Evolutionary conservation across 371 early-diverging fungal genomes (phyloP), one percentile per base, ranked within the genome.

Genomic region (Lichtheimia ornata): DNA sequence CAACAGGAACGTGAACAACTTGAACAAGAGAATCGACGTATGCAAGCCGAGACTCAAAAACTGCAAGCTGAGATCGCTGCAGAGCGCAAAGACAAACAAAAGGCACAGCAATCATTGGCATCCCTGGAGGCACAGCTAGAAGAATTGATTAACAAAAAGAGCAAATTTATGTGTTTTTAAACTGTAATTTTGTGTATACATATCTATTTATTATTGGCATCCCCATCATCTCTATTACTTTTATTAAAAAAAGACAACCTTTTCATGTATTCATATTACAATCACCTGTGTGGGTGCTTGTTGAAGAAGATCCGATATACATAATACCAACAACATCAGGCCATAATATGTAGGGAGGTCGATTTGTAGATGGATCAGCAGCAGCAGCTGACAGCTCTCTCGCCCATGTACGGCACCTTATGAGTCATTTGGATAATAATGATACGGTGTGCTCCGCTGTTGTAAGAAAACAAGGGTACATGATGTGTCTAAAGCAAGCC

Each of bases 101-200:
- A 66, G 17, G 74, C 74, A 5, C 68, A 74, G 42, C 64, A 47
- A 49, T 61, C 71, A 15, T 57, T 59, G 50, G 53, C 62, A 20
- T 42, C 55, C 20, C 52, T 74, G 17, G 74, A 74, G 47, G 61
- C 50, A 18, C 70, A 65, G 25, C 50, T 74, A 53, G 74, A 74
- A 49, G 66, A 70, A 17, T 53, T 74, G 45, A 67, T 74, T 41
- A 65, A 65, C 42, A 70, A 70, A 27, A 70, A 65, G 61, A 67
- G 64, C 64, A 74, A 70, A 44, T 74, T 74, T 35, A 67, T 74
- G 63, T 74, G 74, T 43, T 70, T 74, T 49, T 74, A 74, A 55
- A 45, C 11, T 35, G 35, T 35, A 35, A 35, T 35, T 35, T 35
- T 35, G 35, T 35, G 35, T 35, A 35, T n/a, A n/a, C n/a, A n/a